Evolutionary conservation across 495 filamentous ascomycete species (phyloP), one percentile per base, ranked within the genome.

Genomic region (Letharia lupina): DNA sequence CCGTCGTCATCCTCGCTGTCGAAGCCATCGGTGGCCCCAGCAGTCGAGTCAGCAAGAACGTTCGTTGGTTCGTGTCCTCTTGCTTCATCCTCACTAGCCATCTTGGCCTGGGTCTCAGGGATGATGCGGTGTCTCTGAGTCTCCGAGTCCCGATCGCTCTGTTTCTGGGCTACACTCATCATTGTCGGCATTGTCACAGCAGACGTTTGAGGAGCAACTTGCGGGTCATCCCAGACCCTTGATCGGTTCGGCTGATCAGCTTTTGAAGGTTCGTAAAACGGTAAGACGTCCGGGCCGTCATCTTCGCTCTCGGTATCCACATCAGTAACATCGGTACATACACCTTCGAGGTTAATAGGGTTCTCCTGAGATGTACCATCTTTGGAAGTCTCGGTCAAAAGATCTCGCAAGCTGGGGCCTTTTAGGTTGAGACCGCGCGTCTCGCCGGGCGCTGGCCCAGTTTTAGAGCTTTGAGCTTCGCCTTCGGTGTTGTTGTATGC

Each of bases 261-360:
- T 6, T 64, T 57, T 10, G 59, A 44, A 44, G 44, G 23, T n/a
- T 52, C 44, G 35, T 61, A 33, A 37, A 54, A 52, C 16, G 65
- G 60, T 18, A 66, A 40, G 54, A 63, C 42, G 3, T 71, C 69
- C 3, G 69, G 69, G 15, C 69, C 69, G 31, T 71, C 69, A 52
- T 71, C 69, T 60, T 71, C 63, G 44, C 60, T 71, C 50, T 69
- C 67, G 16, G 45, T 69, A 37, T 64, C 63, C 42, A 64, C 28
- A 47, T 45, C 57, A n/a, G 44, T 60, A 11, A 35, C 28, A 57
- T 52, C 28, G 9, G 56, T 37, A 10, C 35, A 33, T 9, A 20
- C 47, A n/a, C 45, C 47, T 42, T 62, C 65, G 31, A 70, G 61
- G 37, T 70, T 56, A n/a, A 70, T 67, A 15, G 65, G 48, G 42